Conservation (phyloP, 1,284 basidiomycete genomes). For the Amylostereum chailletii region DNA sequence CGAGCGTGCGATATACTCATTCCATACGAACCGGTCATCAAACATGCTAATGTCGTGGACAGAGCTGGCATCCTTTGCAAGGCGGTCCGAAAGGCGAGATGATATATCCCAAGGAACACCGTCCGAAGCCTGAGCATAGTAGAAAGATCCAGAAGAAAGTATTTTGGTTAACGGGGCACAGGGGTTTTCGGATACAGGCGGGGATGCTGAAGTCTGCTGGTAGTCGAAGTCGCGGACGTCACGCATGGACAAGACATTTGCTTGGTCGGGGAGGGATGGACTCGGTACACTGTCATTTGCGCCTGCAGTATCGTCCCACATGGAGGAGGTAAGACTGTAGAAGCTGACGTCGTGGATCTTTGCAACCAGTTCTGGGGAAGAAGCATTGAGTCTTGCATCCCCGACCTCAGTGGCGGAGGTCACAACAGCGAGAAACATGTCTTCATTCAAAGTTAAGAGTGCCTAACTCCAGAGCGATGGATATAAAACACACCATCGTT, state of each 20-base stretch:
- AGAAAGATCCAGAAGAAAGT: constrained; percentile 87
- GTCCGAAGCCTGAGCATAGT: constrained; percentile 57
- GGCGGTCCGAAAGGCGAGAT: constrained; percentile 62
- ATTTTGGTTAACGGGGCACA: constrained; percentile 88
- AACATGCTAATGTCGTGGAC: constrained; percentile 53
- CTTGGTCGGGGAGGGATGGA: constrained; percentile 33
- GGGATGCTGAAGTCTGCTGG: constrained; percentile 27
- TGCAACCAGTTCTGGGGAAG: constrained; percentile 52
- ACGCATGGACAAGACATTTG: constrained; percentile 28
- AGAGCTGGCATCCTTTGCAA: constrained; percentile 41
- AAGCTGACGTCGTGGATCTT: constrained; percentile 75
- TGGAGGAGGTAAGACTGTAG: constrained; percentile 60
- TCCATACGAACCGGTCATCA: constrained; percentile 85
- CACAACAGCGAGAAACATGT: constrained; percentile 73
- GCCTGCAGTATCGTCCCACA: constrained; percentile 62
- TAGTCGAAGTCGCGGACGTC: constrained; percentile 39
- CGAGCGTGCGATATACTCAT: constrained; percentile 74
- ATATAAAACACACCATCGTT: constrained; percentile 45
- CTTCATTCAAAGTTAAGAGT: constrained; percentile 26
- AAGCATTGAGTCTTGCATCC: constrained; percentile 59
- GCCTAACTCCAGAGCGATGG: not conserved
- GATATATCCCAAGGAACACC: constrained; percentile 86
- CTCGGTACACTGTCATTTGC: constrained; percentile 38
- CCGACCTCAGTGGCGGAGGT: constrained; percentile 71
- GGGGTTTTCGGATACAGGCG: constrained; percentile 75